A percentile compares a stretch with the other conserved stretches of the same genome.
These are phyloP conservation scores for Ceratocystis albifundus DNA, from an alignment of 2,329 filamentous ascomycete species.

Conservation along the genomic window DNA sequence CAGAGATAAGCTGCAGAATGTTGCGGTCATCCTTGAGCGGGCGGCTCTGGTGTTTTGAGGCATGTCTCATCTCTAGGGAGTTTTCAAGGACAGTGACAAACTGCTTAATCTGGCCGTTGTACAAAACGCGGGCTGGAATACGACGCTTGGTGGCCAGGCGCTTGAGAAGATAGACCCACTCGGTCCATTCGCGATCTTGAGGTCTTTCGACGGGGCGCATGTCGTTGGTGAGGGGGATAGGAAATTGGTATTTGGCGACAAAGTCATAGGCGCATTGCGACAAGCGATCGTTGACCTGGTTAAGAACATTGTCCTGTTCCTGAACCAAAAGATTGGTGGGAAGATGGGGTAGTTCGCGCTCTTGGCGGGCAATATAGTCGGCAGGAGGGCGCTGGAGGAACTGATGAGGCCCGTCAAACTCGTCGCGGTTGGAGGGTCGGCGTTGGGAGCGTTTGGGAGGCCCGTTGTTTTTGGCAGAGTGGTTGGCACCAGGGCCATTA, in stretches of 20 bases:
- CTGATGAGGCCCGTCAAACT: slow-evolving; percentile 81
- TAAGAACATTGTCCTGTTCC: slow-evolving; percentile 73
- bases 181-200: slow-evolving; percentile 76
- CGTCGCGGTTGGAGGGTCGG: slow-evolving; percentile 69
- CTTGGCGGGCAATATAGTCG: slow-evolving; percentile 61
- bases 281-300: slow-evolving; percentile 70
- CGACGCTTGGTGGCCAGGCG: slow-evolving; percentile 74
- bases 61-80: slow-evolving; percentile 76
- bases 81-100: slow-evolving; percentile 82
- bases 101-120: slow-evolving; percentile 85
- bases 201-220: slow-evolving; percentile 65
- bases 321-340: slow-evolving; percentile 72
- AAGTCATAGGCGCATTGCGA: slow-evolving; percentile 84
- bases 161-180: slow-evolving; percentile 83
- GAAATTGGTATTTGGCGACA: slow-evolving; percentile 82
- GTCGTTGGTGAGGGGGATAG: slow-evolving; percentile 70
- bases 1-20: slow-evolving; percentile 75
- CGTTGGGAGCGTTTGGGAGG: slow-evolving; percentile 46
- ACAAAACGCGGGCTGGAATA: slow-evolving; percentile 71
- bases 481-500: slow-evolving; percentile 34
- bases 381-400: slow-evolving; percentile 62
- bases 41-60: slow-evolving; percentile 70
- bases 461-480: slow-evolving; percentile 26
- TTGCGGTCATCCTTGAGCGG: slow-evolving; percentile 81
- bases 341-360: slow-evolving; percentile 68